These are phyloP conservation scores for Hypoxylon crocopeplum DNA, from an alignment of 495 filamentous ascomycete genomes.

Conservation along the genomic window DNA sequence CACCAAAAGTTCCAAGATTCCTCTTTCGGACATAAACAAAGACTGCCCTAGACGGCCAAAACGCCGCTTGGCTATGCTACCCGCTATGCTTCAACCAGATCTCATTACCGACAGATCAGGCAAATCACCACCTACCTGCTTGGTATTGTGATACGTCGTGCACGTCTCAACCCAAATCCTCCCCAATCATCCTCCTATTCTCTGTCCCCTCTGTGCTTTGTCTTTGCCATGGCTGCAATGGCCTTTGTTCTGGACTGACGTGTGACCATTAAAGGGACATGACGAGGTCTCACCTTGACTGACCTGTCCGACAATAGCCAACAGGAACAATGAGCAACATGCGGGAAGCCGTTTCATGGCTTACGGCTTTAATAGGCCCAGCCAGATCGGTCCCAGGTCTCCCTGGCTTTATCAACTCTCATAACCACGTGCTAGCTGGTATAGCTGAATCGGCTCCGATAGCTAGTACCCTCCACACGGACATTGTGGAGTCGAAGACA, in stretches of 20 bases:
- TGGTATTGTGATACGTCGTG: no score
- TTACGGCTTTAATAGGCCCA: background rate
- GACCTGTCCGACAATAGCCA: background rate
- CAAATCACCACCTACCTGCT: no score
- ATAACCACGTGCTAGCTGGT: constrained; percentile 1
- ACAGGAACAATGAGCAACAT: background rate
- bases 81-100: constrained; percentile 23
- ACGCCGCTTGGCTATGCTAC: background rate
- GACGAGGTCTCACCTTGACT: background rate
- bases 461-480: constrained; percentile 3
- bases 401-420: constrained; percentile 1
- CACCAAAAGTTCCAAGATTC: constrained; percentile 34
- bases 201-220: background rate
- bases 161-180: no score
- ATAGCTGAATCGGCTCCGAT: constrained; percentile 26
- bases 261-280: background rate
- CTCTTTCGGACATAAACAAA: constrained; percentile 25
- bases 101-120: constrained; percentile 21
- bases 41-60: constrained; percentile 10
- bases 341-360: background rate
- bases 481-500: constrained; percentile 22
- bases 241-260: background rate
- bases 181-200: no score
- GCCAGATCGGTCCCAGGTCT: no score
- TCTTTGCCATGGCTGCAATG: background rate